Conservation (phyloP, 768 basidiomycete genomes). For the Auriscalpium microsporum region DNA sequence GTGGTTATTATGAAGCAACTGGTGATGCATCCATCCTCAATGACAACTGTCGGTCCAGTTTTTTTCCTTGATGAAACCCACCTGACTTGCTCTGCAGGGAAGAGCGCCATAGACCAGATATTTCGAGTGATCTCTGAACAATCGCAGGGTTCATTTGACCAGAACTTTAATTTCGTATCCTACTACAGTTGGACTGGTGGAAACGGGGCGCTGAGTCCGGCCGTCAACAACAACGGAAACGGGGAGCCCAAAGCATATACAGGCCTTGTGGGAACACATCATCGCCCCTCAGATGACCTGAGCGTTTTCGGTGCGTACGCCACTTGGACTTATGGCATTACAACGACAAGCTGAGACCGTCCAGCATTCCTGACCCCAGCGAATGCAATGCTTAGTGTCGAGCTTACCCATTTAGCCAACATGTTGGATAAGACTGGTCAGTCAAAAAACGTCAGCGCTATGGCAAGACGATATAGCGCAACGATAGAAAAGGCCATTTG, state of each 20-base stretch:
- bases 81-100: slow-evolving; percentile 36
- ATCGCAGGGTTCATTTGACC: slow-evolving; percentile 62
- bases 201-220: slow-evolving; percentile 50
- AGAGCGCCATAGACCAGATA: slow-evolving; percentile 56
- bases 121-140: slow-evolving; percentile 74
- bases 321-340: no score
- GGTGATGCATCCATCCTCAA: slow-evolving; percentile 68
- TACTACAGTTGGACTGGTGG: slow-evolving; percentile 81
- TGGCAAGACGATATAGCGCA: slow-evolving; percentile 50
- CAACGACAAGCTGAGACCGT: neutral
- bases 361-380: slow-evolving; percentile 70
- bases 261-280: slow-evolving; percentile 69
- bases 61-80: neutral
- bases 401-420: slow-evolving; percentile 50
- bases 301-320: slow-evolving; percentile 46
- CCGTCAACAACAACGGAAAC: slow-evolving; percentile 60
- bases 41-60: slow-evolving; percentile 41
- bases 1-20: slow-evolving; percentile 65
- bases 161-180: slow-evolving; percentile 63
- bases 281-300: slow-evolving; percentile 70
- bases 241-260: slow-evolving; percentile 71
- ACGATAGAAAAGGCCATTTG: slow-evolving; percentile 54
- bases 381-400: slow-evolving; percentile 78
- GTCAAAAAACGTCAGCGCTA: slow-evolving; percentile 40
- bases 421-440: slow-evolving; percentile 46